Conservation (phyloP, 495 filamentous ascomycete genomes). For the Tuber borchii region DNA sequence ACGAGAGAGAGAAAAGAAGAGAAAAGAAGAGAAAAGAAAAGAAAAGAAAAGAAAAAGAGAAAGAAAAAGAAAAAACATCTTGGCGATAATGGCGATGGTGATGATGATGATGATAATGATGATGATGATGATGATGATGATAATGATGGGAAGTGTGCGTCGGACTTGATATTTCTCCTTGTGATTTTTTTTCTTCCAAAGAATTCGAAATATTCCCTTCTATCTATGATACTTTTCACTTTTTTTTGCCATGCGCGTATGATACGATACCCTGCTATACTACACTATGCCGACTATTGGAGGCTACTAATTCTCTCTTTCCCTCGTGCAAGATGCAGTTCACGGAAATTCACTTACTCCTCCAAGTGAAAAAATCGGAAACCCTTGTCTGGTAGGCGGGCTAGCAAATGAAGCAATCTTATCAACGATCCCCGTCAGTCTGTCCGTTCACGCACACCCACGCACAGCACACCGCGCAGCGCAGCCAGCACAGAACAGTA, state of each 20-base stretch:
- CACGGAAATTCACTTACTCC: background rate
- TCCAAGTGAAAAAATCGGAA: background rate
- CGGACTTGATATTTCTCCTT: background rate
- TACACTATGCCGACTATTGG: background rate
- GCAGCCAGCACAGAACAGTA: background rate
- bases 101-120: background rate
- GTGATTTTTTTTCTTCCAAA: background rate
- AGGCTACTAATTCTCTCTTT: background rate
- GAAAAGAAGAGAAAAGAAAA: background rate
- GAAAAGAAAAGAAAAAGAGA: background rate
- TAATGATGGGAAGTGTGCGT: background rate
- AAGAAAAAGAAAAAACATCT: background rate
- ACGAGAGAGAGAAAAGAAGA: background rate
- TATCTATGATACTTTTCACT: background rate
- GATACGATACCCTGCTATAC: background rate
- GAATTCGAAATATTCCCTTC: background rate
- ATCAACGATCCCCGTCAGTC: background rate
- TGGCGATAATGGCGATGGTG: background rate
- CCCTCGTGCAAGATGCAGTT: background rate
- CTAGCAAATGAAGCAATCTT: constrained; percentile 14
- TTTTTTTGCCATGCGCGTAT: background rate
- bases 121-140: background rate
- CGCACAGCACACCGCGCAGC: background rate
- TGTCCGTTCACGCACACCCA: background rate
- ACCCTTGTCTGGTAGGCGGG: background rate